Percentiles rank a stretch among this genome's conserved stretches.
phyloP scores from a whole-genome alignment of 129 eudicot genomes.

The Pseudognaphalium luteoalbum region DNA sequence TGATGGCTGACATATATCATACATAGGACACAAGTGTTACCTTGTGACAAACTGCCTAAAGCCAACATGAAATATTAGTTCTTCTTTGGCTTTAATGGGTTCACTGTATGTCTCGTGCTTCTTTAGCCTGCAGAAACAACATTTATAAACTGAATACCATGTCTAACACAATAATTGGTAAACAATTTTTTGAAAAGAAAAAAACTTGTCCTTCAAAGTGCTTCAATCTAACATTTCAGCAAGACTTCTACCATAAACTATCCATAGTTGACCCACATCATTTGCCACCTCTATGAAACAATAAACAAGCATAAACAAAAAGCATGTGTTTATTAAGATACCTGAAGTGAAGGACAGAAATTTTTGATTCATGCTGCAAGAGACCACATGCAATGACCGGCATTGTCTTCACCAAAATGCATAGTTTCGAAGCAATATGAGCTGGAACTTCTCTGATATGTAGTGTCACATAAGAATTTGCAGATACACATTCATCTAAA shows the following conservation, averaged over 20 bases:
- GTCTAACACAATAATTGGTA: background rate
- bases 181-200: too few species aligned
- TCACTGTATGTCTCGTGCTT: constrained; percentile 78
- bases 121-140: constrained; percentile 51
- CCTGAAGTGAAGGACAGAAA: constrained; percentile 98
- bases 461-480: constrained; percentile 71
- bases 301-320: background rate
- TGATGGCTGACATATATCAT: background rate
- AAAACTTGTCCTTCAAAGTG: background rate
- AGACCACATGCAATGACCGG: constrained; percentile 85
- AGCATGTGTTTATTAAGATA: constrained; percentile 9
- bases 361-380: constrained; percentile 88
- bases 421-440: constrained; percentile 58
- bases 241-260: too few species aligned
- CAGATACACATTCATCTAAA: constrained; percentile 50
- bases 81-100: constrained; percentile 91
- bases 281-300: background rate
- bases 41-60: constrained; percentile 83
- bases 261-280: background rate
- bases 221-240: background rate
- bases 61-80: constrained; percentile 84
- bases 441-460: constrained; percentile 63
- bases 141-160: background rate
- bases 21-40: constrained; percentile 29
- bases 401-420: constrained; percentile 36